Conservation (phyloP, 306 rosid species). For the Ammopiptanthus mongolicus region DNA sequence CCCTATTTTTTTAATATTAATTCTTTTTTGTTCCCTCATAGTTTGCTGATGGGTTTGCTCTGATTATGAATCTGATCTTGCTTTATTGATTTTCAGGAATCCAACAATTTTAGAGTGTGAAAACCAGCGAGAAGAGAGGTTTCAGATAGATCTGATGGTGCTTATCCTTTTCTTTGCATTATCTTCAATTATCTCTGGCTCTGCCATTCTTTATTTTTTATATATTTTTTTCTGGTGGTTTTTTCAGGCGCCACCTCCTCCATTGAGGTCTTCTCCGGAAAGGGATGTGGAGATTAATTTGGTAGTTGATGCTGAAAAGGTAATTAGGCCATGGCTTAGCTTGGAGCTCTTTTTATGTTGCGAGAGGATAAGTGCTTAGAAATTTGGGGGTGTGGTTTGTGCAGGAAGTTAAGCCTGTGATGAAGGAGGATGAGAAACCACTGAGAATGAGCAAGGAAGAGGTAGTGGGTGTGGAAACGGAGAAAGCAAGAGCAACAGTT, state of each 20-base stretch:
- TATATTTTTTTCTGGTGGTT: not conserved
- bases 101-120: slow-evolving; percentile 38
- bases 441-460: slow-evolving; percentile 50
- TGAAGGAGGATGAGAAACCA: slow-evolving; percentile 56
- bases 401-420: slow-evolving; percentile 61
- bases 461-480: slow-evolving; percentile 39
- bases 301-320: slow-evolving; percentile 58
- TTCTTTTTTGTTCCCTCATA: not conserved
- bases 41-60: not conserved
- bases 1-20: not conserved
- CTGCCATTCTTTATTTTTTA: not conserved
- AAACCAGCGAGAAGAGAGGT: slow-evolving; percentile 69
- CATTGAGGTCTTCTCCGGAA: slow-evolving; percentile 80
- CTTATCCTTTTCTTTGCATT: slow-evolving; percentile 11
- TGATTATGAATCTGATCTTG: slow-evolving; percentile 24
- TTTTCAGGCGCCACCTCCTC: slow-evolving; percentile 78
- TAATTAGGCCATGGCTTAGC: slow-evolving; percentile 44
- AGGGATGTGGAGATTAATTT: slow-evolving; percentile 54
- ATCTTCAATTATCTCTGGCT: not conserved
- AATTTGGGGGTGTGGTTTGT: not conserved
- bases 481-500: slow-evolving; percentile 28
- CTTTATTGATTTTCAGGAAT: slow-evolving; percentile 40
- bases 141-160: slow-evolving; percentile 95
- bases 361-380: not conserved
- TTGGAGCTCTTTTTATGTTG: not conserved